A percentile compares a stretch with the other conserved stretches of the same genome.
Conservation (phyloP, 176 grass and related monocot species). For the Musa schizocarpa region DNA sequence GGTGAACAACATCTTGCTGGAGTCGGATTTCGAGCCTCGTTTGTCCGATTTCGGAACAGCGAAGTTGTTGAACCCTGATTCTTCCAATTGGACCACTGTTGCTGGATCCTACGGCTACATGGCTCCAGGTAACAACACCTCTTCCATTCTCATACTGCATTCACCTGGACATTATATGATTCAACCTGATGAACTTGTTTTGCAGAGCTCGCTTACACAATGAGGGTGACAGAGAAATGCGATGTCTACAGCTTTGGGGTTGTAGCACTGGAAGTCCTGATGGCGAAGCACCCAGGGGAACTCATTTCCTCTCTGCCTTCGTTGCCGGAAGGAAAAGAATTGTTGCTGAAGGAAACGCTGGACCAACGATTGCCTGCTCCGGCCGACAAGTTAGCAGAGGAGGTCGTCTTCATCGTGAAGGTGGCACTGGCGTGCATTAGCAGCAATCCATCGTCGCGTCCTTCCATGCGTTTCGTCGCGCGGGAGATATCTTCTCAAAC, state of each 20-base stretch:
- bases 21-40: slow-evolving; percentile 7
- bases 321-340: background rate
- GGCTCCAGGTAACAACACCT: background rate
- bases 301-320: background rate
- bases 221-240: slow-evolving; percentile 1
- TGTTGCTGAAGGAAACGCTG: slow-evolving; percentile 2
- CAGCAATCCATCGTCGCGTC: slow-evolving; percentile 40
- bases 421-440: slow-evolving; percentile 47
- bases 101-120: slow-evolving; percentile 19
- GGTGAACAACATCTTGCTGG: slow-evolving; percentile 17
- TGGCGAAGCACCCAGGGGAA: background rate
- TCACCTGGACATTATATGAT: slow-evolving; percentile 1
- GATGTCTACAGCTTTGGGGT: slow-evolving; percentile 7
- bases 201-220: slow-evolving; percentile 1
- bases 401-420: slow-evolving; percentile 46
- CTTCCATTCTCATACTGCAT: too few relatives aligned
- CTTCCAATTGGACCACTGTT: slow-evolving; percentile 12
- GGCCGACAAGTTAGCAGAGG: slow-evolving; percentile 35
- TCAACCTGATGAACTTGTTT: background rate
- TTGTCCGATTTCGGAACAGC: slow-evolving; percentile 18
- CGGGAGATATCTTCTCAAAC: slow-evolving; percentile 59
- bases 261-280: background rate
- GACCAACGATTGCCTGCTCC: slow-evolving; percentile 20
- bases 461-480: slow-evolving; percentile 52
- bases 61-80: background rate